phyloP scores from a whole-genome alignment of 345 rosid genomes.

The Anacardium occidentale region DNA sequence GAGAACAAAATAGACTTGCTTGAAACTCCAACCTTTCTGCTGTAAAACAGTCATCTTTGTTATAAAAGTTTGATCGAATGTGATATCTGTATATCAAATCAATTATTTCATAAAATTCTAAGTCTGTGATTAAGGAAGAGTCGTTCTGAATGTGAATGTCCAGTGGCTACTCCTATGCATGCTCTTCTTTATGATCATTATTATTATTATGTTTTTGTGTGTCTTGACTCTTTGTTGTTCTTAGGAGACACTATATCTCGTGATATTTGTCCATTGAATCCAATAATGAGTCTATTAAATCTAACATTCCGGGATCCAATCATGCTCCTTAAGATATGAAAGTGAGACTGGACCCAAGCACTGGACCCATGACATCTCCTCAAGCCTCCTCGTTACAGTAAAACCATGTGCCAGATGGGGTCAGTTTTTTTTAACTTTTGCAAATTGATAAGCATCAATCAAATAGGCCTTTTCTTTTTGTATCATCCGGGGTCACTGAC shows the following conservation, averaged over 20 bases:
- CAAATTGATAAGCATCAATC: neutral
- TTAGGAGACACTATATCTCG: slow-evolving; percentile 19
- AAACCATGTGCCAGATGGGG: neutral
- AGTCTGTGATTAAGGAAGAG: no score
- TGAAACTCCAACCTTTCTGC: neutral
- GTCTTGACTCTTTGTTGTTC: slow-evolving; percentile 2
- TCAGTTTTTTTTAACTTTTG: neutral
- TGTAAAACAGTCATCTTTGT: neutral
- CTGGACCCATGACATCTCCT: neutral
- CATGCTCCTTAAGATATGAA: neutral
- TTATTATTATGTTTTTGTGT: neutral
- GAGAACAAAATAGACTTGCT: neutral
- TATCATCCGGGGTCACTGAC: neutral
- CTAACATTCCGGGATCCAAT: slow-evolving; percentile 30
- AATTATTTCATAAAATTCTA: no score
- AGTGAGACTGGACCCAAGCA: slow-evolving; percentile 2
- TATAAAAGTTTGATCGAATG: neutral
- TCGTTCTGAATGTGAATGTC: neutral
- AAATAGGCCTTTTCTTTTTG: neutral
- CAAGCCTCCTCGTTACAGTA: neutral
- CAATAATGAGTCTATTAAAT: neutral
- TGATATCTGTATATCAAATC: neutral
- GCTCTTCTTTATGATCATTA: neutral
- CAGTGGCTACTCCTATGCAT: neutral
- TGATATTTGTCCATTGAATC: slow-evolving; percentile 19